Base-by-base conservation (phyloP, 1,284 basidiomycete genomes). In the Tetrapyrgos nigripes region DNA sequence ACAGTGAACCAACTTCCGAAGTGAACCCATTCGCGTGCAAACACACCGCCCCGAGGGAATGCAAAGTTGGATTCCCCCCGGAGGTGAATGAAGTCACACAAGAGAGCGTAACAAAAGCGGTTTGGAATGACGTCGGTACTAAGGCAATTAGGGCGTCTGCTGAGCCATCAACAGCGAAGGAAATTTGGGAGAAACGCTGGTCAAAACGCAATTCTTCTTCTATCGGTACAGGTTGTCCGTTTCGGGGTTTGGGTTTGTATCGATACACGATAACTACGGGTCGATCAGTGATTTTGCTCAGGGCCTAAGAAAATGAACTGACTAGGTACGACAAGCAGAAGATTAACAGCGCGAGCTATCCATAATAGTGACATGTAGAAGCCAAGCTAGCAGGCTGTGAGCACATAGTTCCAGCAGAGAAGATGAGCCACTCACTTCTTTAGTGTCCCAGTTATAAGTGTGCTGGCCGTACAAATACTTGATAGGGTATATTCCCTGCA, bases 381-480 rank as follows among this genome's bases (percentile, higher is more conserved):
- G 6, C 81, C 80, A 24, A 83, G 68, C 79, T 83, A 53, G 26
- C 43, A 24, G 28, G 9, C 29, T 26, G 19, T 23, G 35, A 29
- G 45, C 11, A 24, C 14, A 28, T 27, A 17, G 35, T 11, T 13
- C 33, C 19, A 6, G 3, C 6, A 13, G 13, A 50, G 9, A 8
- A 51, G 19, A 24, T 29, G 17, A n/a, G 35, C 24, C 3, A 50
- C 68, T 40, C 49, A 80, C 80, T 72, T 80, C 71, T 24, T 76
- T 75, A 9, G 80, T 76, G 4, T 74, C 78, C 83, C 82, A 83
- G 14, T 70, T 66, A 62, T 81, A 84, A 3, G 80, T 77, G 62
- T 83, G 80, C 65, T 79, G 78, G 3, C 79, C 82, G 60, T 83
- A 84, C 47, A 84, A 68, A 61, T 83, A 84, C 67, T 83, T 83